These are phyloP conservation scores for Eucalyptus cloeziana DNA, from an alignment of 345 rosid genomes.

Conservation along the genomic window DNA sequence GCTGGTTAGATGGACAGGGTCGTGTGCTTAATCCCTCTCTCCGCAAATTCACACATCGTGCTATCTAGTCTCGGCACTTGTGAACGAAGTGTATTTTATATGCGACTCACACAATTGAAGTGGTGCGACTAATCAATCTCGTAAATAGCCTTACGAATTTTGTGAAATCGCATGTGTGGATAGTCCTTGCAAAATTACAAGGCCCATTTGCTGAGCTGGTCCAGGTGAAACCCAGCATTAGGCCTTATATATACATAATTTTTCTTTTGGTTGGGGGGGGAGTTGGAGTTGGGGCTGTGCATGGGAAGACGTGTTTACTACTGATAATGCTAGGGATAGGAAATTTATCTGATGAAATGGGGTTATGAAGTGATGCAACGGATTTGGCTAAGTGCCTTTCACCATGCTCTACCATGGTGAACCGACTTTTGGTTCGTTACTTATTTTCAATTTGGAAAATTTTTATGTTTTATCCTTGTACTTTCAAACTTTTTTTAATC, in stretches of 20 bases:
- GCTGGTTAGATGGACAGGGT: not conserved
- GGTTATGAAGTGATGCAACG: not conserved
- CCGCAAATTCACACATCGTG: not conserved
- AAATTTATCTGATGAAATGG: not conserved
- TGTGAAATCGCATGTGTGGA: not conserved
- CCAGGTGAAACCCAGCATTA: not conserved
- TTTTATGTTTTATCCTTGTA: not conserved
- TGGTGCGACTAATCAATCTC: not conserved
- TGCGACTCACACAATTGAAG: not conserved
- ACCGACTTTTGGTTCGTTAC: not conserved
- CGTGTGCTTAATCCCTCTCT: not conserved
- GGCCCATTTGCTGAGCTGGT: not conserved
- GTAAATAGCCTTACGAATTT: not conserved
- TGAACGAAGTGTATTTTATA: not conserved
- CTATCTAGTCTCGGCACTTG: not conserved
- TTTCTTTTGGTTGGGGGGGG: too few species aligned
- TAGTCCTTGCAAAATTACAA: not conserved
- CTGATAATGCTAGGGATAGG: not conserved
- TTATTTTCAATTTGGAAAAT: not conserved
- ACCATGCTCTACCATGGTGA: not conserved
- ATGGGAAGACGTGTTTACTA: not conserved
- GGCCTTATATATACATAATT: not conserved
- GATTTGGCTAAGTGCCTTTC: not conserved
- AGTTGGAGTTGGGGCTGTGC: not conserved
- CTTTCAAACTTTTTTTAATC: not conserved